Evolutionary conservation across 148 eudicot genomes (phyloP), one percentile per base, ranked within the genome.

Genomic region (Pharnaceum exiguum): DNA sequence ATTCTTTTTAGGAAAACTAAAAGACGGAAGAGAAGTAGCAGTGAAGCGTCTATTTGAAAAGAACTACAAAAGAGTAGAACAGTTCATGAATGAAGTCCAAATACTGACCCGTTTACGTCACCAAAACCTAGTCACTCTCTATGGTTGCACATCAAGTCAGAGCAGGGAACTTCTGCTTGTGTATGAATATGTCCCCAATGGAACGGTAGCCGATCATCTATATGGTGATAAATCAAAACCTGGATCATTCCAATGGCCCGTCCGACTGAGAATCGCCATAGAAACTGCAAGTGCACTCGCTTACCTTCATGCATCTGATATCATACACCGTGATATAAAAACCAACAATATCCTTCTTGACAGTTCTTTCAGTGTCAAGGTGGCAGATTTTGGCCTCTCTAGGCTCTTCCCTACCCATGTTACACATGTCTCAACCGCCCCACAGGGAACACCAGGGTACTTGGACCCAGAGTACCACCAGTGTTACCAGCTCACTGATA

Each of bases 361-460:
- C 57, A 50, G 31, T 33, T 77, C 33, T 18, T 86, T 76, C 39
- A 30, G 55, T 25, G 95, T 86, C 29, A 86, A 80, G 59, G 95
- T 86, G 16, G 86, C 86, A 26, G 86, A 86, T 63, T 86, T 83
- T 11, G 95, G 95, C 36, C 80, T 86, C 10, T 86, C 89, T 9
- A 66, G 84, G 29, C 68, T 80, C 13, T 72, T 86, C 66, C 95
- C 89, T 0, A 78, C 1, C 18, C 71, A 71, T 26, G 77, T 69
- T 1, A 83, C 80, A 13, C 86, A 80, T 63, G 71, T 86, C 50
- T 83, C 95, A n/a, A 83, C 89, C 0, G 80, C 89, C 39, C 89
- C 95, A 8, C 95, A 83, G 46, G 95, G 95, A 36, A 86, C 89
- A n/a, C 94, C 88, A 3, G 94, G 94, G 21, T 86, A 86, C 49